Evolutionary conservation across 1,284 basidiomycete species (phyloP), one percentile per base, ranked within the genome.

Genomic region (Irpex sp.): DNA sequence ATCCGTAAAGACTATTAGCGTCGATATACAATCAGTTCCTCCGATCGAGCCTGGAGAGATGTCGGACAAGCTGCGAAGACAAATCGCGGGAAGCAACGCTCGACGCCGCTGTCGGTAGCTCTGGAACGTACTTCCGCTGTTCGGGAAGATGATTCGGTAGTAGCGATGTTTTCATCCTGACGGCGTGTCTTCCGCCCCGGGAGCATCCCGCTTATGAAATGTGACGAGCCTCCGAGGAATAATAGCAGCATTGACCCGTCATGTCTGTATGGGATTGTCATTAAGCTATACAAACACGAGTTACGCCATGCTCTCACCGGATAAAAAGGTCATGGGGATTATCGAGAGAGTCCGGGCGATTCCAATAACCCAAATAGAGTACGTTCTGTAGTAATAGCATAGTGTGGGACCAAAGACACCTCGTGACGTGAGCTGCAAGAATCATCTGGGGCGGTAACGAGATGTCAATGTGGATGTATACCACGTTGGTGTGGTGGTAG

Each of bases 251-350:
- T 17, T 55, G 53, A 55, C 53, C 53, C 26, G 53, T 55, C 53
- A 5, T 15, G 33, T 55, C 33, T 13, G 15, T 55, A 35, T 55
- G n/a, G 7, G 21, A 33, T 33, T 31, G 53, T 26, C n/a, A 55
- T 55, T 55, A 17, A 55, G 33, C 31, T 55, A 3, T 33, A 35
- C n/a, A 55, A 35, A 33, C 17, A 31, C 13, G 53, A 26, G 11
- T 26, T 17, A 55, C 31, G n/a, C 53, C 36, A 54, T 33, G 47
- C 36, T 33, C 63, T 61, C 59, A 56, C 63, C 63, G 60, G 63
- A 63, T 58, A 63, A 61, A 61, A 37, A 43, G 56, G 60, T 64
- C 63, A 64, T 64, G 60, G 55, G 63, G 57, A 21, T 35, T 36
- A 33, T 56, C 54, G 51, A 13, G 17, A 60, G 59, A 21, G 49